These are phyloP conservation scores for Ziziphus jujuba DNA, from an alignment of 306 rosid species.

Conservation along the genomic window DNA sequence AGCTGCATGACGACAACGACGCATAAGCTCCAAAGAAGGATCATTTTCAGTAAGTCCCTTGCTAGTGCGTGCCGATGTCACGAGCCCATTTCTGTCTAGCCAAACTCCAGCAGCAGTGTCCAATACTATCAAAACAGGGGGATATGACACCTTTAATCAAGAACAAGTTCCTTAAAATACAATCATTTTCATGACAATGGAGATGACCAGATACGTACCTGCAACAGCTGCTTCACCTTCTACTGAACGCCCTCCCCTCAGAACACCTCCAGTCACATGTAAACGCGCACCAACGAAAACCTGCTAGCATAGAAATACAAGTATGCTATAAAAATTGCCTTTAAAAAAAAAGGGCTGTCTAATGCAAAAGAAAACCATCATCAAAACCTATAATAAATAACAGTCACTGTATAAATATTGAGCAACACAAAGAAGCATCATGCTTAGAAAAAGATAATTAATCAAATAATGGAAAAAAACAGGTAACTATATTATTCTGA, in stretches of 20 bases:
- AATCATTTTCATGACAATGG: conserved; percentile 13
- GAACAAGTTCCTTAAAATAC: conserved; percentile 13
- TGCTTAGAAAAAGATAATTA: not conserved
- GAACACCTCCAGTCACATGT: conserved; percentile 97
- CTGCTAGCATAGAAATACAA: conserved; percentile 44
- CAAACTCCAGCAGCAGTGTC: conserved; percentile 99
- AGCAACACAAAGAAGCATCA: not conserved
- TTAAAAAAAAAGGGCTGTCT: conserved; percentile 15
- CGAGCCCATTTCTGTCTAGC: conserved; percentile 93
- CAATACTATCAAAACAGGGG: conserved; percentile 57
- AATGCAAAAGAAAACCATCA: conserved; percentile 1
- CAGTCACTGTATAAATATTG: not conserved
- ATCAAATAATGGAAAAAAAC: conserved; percentile 10
- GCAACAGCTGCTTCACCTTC: conserved; percentile 96
- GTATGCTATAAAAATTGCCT: conserved; percentile 16
- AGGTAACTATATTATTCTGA: not conserved
- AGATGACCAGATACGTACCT: conserved; percentile 47
- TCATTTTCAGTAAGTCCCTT: conserved; percentile 75
- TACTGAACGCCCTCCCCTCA: conserved; percentile 89
- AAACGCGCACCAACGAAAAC: conserved; percentile 98
- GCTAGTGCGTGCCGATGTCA: conserved; percentile 76
- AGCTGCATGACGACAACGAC: conserved; percentile 98
- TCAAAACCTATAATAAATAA: not conserved
- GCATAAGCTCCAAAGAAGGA: conserved; percentile 87
- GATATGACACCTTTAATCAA: not conserved